phyloP scores from a whole-genome alignment of 2,329 filamentous ascomycete species.

The Aspergillus sp. region DNA sequence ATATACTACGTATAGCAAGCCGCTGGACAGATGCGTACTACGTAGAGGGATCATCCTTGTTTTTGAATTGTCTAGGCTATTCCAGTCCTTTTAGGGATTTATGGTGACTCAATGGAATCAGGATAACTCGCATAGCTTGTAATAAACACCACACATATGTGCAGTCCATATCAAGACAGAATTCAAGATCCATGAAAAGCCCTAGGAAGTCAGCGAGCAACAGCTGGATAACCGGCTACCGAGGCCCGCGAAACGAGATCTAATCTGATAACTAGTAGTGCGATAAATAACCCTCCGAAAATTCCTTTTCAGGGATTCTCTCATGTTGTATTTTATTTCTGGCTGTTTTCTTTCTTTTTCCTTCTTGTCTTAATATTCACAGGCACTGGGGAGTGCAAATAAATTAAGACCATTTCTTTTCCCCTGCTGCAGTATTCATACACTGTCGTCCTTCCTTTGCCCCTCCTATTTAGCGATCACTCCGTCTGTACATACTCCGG shows the following conservation, averaged over 20 bases:
- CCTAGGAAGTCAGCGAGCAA: neutral
- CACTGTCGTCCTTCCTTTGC: neutral
- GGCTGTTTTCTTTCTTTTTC: too few relatives aligned
- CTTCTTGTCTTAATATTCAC: neutral
- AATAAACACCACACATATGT: too few relatives aligned
- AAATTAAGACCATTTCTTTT: neutral
- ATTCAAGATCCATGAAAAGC: neutral
- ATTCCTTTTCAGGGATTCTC: constrained; percentile 1
- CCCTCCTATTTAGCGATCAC: neutral
- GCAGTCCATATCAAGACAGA: neutral
- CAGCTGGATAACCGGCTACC: too few relatives aligned
- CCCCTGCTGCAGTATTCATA: neutral
- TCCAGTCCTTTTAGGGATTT: too few relatives aligned
- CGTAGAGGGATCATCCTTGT: too few relatives aligned
- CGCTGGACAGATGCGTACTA: too few relatives aligned
- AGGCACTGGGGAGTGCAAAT: constrained; percentile 4
- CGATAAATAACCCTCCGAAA: neutral
- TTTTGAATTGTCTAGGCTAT: too few relatives aligned
- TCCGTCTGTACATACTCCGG: neutral
- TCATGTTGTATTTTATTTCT: neutral
- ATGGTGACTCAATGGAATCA: too few relatives aligned
- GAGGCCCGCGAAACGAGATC: neutral
- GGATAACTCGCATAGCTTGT: too few relatives aligned
- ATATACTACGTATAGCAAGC: too few relatives aligned
- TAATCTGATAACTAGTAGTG: neutral